Percentiles rank a stretch among this genome's conserved stretches.
Conservation (phyloP, 2,329 filamentous ascomycete genomes). For the Fusarium sp. region DNA sequence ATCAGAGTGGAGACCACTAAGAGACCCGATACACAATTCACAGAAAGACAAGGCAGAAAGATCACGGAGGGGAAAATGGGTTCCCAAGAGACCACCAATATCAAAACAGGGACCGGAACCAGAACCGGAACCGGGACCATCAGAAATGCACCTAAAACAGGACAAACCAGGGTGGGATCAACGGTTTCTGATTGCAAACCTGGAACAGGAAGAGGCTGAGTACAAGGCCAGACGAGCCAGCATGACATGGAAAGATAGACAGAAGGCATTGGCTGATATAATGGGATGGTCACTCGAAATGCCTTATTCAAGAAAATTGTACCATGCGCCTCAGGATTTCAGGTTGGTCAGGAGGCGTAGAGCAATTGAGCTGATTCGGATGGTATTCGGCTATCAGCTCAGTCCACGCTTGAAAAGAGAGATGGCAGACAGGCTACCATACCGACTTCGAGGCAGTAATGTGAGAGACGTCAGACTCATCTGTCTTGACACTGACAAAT, state of each 20-base stretch:
- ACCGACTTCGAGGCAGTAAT: neutral
- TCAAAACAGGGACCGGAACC: neutral
- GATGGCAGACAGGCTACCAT: neutral
- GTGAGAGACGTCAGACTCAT: slow-evolving; percentile 21
- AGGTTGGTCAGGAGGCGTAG: neutral
- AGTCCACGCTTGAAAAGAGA: neutral
- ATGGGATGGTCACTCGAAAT: neutral
- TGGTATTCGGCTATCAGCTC: neutral
- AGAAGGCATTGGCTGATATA: neutral
- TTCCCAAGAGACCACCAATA: neutral
- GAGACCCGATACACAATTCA: neutral
- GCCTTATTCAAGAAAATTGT: slow-evolving; percentile 17
- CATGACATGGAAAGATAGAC: neutral
- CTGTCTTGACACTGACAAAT: slow-evolving; percentile 6
- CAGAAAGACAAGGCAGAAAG: neutral
- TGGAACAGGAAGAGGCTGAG: neutral
- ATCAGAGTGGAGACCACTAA: neutral
- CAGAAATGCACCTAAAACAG: neutral
- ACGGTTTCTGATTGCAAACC: neutral
- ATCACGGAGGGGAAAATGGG: neutral
- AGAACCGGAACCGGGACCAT: neutral
- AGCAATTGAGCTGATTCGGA: neutral
- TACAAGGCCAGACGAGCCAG: neutral
- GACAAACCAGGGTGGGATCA: neutral
- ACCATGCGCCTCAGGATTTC: neutral